Percentiles rank a stretch among this genome's conserved stretches.
These are phyloP conservation scores for Neoascochyta sp. DNA, from an alignment of 2,329 filamentous ascomycete species.

Conservation along the genomic window DNA sequence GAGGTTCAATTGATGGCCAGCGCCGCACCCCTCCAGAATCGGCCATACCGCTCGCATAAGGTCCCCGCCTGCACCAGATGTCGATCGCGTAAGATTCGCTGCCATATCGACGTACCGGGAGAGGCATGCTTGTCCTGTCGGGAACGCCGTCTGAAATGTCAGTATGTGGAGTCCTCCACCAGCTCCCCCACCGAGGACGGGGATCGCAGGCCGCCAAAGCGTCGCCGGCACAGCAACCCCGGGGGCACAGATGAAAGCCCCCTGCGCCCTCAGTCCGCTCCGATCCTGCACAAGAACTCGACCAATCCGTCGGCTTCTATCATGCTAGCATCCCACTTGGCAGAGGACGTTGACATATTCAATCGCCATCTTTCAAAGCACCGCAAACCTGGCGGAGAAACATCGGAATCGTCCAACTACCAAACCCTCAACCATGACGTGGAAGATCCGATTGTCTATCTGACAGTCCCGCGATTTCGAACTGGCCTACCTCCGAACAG, in stretches of 20 bases:
- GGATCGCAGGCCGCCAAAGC: slow-evolving; percentile 23
- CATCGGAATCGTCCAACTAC: slow-evolving; percentile 41
- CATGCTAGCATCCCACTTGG: slow-evolving; percentile 41
- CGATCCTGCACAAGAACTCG: slow-evolving; percentile 26
- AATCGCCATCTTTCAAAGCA: slow-evolving; percentile 39
- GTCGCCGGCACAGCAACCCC: slow-evolving; percentile 26
- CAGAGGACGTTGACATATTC: slow-evolving; percentile 42
- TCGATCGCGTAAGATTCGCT: slow-evolving; percentile 42
- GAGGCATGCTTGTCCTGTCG: slow-evolving; percentile 41
- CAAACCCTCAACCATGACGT: slow-evolving; percentile 49
- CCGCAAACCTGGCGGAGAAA: slow-evolving; percentile 18
- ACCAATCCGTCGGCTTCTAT: slow-evolving; percentile 37
- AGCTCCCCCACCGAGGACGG: slow-evolving; percentile 22
- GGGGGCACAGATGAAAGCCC: slow-evolving; percentile 13
- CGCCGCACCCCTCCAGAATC: slow-evolving; percentile 31
- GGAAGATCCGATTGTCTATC: slow-evolving; percentile 41
- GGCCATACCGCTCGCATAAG: slow-evolving; percentile 44
- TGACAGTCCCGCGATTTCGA: slow-evolving; percentile 49
- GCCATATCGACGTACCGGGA: slow-evolving; percentile 40
- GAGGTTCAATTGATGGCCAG: slow-evolving; percentile 27
- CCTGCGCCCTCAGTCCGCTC: slow-evolving; percentile 21
- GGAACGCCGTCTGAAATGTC: slow-evolving; percentile 37
- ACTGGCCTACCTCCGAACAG: slow-evolving; percentile 41
- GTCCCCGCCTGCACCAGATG: slow-evolving; percentile 43
- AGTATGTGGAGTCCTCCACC: slow-evolving; percentile 30